phyloP scores from a whole-genome alignment of 306 rosid species.

The Inga oerstediana region DNA sequence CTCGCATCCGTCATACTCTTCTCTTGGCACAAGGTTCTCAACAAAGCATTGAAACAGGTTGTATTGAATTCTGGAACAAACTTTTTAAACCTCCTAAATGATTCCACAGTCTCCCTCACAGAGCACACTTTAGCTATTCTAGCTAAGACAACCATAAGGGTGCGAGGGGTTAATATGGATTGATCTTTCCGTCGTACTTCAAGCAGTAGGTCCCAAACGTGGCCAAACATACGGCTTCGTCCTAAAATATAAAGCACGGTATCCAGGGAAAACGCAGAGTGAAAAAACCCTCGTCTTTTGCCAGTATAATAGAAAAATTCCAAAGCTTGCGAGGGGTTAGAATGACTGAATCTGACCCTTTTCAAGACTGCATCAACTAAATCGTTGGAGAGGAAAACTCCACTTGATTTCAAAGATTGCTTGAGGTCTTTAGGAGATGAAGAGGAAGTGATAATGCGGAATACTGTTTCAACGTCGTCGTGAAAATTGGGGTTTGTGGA shows the following conservation, averaged over 20 bases:
- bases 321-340: conserved; percentile 68
- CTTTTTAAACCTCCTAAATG: conserved; percentile 71
- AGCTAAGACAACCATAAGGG: conserved; percentile 77
- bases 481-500: conserved; percentile 30
- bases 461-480: conserved; percentile 55
- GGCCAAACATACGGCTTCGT: conserved; percentile 63
- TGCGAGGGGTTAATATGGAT: conserved; percentile 54
- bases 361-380: conserved; percentile 71
- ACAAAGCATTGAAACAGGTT: conserved; percentile 68
- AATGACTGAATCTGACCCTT: conserved; percentile 84
- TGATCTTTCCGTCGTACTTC: conserved; percentile 56
- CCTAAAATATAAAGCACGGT: conserved; percentile 84
- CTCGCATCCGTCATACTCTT: conserved; percentile 93
- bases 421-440: conserved; percentile 40
- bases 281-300: conserved; percentile 74
- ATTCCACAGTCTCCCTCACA: conserved; percentile 79
- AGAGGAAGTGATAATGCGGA: conserved; percentile 50
- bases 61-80: conserved; percentile 62
- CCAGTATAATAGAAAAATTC: conserved; percentile 72
- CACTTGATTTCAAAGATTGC: conserved; percentile 58
- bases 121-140: conserved; percentile 84
- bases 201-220: conserved; percentile 60
- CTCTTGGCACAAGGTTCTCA: conserved; percentile 89
- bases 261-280: conserved; percentile 67
- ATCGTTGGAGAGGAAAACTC: conserved; percentile 77